Conservation (phyloP, 805 yeast genomes). For the Wickerhamomyces subpelliculosus region DNA sequence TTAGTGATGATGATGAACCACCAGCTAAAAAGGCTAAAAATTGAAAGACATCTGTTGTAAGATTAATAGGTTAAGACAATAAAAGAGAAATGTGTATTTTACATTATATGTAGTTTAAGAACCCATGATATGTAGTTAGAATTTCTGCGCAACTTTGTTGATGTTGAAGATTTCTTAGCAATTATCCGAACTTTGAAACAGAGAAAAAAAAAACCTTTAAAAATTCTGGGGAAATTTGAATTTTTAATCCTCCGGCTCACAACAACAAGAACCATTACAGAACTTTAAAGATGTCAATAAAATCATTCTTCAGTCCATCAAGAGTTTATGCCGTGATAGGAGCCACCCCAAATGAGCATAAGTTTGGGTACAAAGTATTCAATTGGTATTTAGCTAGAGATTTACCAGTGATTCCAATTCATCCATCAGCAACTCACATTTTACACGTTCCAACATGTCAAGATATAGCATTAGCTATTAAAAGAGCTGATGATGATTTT, state of each 20-base stretch:
- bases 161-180: not conserved
- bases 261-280: not conserved
- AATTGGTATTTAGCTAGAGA: conserved; percentile 56
- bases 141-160: no score
- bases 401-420: conserved; percentile 59
- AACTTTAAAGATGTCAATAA: conserved; percentile 19
- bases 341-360: conserved; percentile 55
- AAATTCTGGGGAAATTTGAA: not conserved
- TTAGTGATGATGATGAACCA: conserved; percentile 25
- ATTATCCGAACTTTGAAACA: not conserved
- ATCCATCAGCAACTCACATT: conserved; percentile 47
- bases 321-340: conserved; percentile 63
- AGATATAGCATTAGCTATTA: conserved; percentile 24
- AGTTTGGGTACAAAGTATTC: conserved; percentile 65
- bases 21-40: conserved; percentile 31
- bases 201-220: not conserved
- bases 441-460: conserved; percentile 34
- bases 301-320: conserved; percentile 42
- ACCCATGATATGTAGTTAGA: no score
- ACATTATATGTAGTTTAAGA: no score
- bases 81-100: no score
- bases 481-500: conserved; percentile 14
- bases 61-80: not conserved
- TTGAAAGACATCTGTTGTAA: not conserved
- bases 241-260: not conserved